A percentile compares a stretch with the other conserved stretches of the same genome.
Conservation (phyloP, 164 flowering plant genomes). For the Litsea cubeba region DNA sequence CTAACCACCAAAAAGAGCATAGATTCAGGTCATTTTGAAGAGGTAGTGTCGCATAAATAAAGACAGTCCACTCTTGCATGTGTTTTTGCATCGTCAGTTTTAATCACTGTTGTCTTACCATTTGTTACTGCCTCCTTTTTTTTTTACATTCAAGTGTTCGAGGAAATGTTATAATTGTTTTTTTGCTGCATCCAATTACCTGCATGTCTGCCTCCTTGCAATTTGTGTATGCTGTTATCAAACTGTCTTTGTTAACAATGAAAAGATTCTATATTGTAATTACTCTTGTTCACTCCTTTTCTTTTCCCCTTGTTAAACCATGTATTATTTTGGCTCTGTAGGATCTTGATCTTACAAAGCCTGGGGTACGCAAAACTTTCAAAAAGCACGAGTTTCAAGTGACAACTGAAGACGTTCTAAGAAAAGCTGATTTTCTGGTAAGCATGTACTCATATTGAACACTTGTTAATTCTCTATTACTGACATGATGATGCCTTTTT, state of each 20-base stretch:
- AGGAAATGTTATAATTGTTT: background rate
- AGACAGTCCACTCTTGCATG: no score
- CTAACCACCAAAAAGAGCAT: background rate
- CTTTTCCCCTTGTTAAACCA: background rate
- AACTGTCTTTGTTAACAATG: no score
- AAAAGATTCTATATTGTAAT: no score
- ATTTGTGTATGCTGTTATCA: no score
- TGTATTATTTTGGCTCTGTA: slow-evolving; percentile 13
- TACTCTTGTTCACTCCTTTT: background rate
- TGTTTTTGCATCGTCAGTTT: no score
- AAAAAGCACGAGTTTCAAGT: slow-evolving; percentile 44
- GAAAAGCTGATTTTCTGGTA: slow-evolving; percentile 89
- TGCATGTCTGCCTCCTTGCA: no score
- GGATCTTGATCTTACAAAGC: slow-evolving; percentile 77
- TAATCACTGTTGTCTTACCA: background rate
- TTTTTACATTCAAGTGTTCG: background rate
- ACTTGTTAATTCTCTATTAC: no score
- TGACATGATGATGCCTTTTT: no score
- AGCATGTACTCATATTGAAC: slow-evolving; percentile 4
- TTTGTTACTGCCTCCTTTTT: background rate
- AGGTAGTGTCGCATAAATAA: no score
- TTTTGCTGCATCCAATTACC: background rate
- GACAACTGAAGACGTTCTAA: slow-evolving; percentile 69
- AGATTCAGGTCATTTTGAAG: no score
- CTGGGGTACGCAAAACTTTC: slow-evolving; percentile 32